Evolutionary conservation across 2,329 filamentous ascomycete genomes (phyloP), one percentile per base, ranked within the genome.

Genomic region (Nannizzia gypsea): DNA sequence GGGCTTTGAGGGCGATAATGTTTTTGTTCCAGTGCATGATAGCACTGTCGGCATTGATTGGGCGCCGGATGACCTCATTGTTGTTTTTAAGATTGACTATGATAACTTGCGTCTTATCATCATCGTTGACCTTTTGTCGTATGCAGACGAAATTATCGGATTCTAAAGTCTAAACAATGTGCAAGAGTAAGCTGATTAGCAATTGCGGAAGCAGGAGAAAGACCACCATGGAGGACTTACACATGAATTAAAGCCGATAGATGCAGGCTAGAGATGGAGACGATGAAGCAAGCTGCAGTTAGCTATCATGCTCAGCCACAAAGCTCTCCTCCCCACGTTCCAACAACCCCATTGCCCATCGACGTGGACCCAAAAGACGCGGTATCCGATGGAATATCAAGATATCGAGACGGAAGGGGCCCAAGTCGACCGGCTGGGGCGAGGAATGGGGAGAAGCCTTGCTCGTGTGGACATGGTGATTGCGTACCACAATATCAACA

Each of bases 21-120:
- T 96, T 90, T 73, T 87, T 89, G 68, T 83, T 87, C 89, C 90
- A 96, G 83, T 99, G 93, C 93, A 99, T 97, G 73, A 99, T 96
- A 69, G 95, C 93, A 83, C 91, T 97, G 78, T 99, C 93, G 71
- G 93, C 93, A 81, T 96, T 97, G 80, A 99, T 99, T 56, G 92
- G 90, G 72, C 92, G 85, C 70, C 89, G 87, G 68, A 90, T 93
- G 74, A 96, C 85, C 80, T 93, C 92, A 83, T 96, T 96, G 78
- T 86, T 86, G 78, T 96, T 95, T 78, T 97, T 96, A 72, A 99
- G 87, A 76, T 99, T 89, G 77, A 99, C 80, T 74, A 99, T 99
- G 76, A 99, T 88, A 66, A 99, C 92, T 77, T 96, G 91, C 65
- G 91, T 89, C 68, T 89, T 87, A 65, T 90, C 83, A 66, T 86